Evolutionary conservation across 2,329 filamentous ascomycete species (phyloP), one percentile per base, ranked within the genome.

Genomic region (Exophiala lecanii-corni): DNA sequence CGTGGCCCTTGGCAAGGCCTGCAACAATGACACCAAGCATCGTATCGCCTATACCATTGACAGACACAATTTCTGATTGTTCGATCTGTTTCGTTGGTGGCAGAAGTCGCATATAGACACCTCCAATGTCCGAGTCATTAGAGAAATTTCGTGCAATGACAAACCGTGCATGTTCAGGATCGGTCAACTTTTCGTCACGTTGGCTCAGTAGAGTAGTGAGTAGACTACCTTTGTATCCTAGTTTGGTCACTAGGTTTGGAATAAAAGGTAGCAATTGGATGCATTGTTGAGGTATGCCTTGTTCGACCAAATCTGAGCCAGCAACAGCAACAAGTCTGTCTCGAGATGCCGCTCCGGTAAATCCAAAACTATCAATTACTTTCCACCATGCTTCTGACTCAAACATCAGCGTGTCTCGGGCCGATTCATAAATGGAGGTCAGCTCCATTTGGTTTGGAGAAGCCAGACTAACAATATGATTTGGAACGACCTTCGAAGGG

Each of bases 1-100:
- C 33, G n/a, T 28, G 36, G 0, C 75, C 75, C 56, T 73, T 76
- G 0, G 81, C 81, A 53, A 97, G 62, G 0, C 86, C 87, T 1
- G 88, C 84, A n/a, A 95, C 70, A 43, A 96, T 56, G 10, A 89
- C 84, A 0, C 91, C 92, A 6, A 94, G 71, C 62, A 97, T 89
- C 0, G 92, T 96, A 65, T 98, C 92, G 0, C 92, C 92, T 2
- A 88, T 89, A 0, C 91, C 92, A 61, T 97, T 97, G 7, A 97
- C 91, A 35, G 88, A 95, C 1, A 91, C 80, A 1, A 94, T 73
- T 18, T 92, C 79, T 15, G 75, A 66, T 0, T 69, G 63, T 2
- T 55, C 45, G 4, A 95, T 73, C 12, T 70, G 66, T 59, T 85
- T 80, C 1, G 76, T 77, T 0, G 84, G 72, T 0, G 85, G 79